Conservation (phyloP, 208 protist species). For the Leishmania mexicana region DNA sequence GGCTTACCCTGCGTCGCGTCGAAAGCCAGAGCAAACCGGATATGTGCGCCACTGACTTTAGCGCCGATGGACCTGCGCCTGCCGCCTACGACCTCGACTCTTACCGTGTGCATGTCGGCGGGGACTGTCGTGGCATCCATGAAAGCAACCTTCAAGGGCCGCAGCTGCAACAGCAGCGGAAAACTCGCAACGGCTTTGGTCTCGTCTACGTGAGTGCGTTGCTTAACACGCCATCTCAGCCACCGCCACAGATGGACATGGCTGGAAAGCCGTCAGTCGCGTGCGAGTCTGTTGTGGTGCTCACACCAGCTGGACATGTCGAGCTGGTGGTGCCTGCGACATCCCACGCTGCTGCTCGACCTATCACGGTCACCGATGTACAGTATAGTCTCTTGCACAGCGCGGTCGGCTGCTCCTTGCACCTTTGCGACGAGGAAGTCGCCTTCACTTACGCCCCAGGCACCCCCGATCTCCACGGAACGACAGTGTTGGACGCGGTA, state of each 20-base stretch:
- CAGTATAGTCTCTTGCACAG: constrained; percentile 48
- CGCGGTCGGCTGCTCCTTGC: constrained; percentile 49
- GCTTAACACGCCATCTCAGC: not conserved
- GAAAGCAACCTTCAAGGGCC: not conserved
- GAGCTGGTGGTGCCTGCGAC: constrained; percentile 34
- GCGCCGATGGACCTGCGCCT: not conserved
- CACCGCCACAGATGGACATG: not conserved
- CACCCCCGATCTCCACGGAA: constrained; percentile 30
- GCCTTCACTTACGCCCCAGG: constrained; percentile 44
- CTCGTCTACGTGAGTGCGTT: constrained; percentile 9
- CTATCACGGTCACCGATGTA: constrained; percentile 50
- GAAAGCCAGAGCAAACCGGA: not conserved
- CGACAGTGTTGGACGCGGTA: constrained; percentile 16
- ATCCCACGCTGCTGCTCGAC: not conserved
- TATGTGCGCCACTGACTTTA: not conserved
- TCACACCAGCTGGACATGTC: constrained; percentile 47
- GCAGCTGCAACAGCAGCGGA: not conserved
- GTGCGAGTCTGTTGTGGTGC: constrained; percentile 41
- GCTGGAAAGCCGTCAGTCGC: constrained; percentile 2
- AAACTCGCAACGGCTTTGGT: not conserved
- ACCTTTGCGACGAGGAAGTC: constrained; percentile 30
- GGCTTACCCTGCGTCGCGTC: not conserved
- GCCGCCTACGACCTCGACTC: not conserved
- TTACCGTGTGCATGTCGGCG: not conserved
- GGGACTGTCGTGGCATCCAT: not conserved